Percentiles rank a stretch among this genome's conserved stretches.
phyloP scores from a whole-genome alignment of 805 yeast species.

The Metahyphopichia silvanorum region DNA sequence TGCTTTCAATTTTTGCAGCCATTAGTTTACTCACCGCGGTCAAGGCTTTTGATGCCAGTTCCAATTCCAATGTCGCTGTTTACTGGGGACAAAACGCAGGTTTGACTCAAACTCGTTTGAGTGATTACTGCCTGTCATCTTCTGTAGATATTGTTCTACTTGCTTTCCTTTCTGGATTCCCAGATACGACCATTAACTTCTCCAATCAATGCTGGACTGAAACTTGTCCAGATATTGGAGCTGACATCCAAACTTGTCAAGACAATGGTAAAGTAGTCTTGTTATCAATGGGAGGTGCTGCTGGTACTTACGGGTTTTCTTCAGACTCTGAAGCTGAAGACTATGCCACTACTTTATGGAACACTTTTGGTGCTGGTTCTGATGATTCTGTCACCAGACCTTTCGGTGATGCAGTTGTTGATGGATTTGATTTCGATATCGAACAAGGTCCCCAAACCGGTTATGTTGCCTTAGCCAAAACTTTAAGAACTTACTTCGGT shows the following conservation, averaged over 20 bases:
- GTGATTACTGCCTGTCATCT: constrained; percentile 57
- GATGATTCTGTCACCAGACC: constrained; percentile 16
- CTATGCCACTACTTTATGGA: constrained; percentile 42
- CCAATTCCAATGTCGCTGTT: constrained; percentile 23
- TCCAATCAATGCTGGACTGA: constrained; percentile 16
- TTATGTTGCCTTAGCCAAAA: constrained; percentile 24
- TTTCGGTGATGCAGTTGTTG: constrained; percentile 26
- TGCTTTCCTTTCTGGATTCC: constrained; percentile 65
- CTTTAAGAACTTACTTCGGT: constrained; percentile 16
- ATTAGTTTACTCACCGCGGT: constrained; percentile 1
- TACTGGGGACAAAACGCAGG: constrained; percentile 30
- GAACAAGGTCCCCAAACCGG: constrained; percentile 19
- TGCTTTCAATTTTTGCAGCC: too few relatives aligned
- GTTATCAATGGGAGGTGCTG: constrained; percentile 57
- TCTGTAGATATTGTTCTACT: constrained; percentile 66
- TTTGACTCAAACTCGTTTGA: constrained; percentile 17
- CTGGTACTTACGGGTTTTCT: constrained; percentile 45
- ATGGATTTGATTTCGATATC: constrained; percentile 34
- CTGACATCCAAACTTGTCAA: constrained; percentile 74
- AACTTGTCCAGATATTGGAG: constrained; percentile 35
- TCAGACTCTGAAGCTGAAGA: constrained; percentile 51
- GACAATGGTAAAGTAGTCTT: constrained; percentile 67
- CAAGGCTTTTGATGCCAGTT: constrained; percentile 10
- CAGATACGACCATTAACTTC: constrained; percentile 24
- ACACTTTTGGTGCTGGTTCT: constrained; percentile 31